Evolutionary conservation across 1,139 yeast species (phyloP).

Genomic region (Hemisphaericaspora subhashii): DNA sequence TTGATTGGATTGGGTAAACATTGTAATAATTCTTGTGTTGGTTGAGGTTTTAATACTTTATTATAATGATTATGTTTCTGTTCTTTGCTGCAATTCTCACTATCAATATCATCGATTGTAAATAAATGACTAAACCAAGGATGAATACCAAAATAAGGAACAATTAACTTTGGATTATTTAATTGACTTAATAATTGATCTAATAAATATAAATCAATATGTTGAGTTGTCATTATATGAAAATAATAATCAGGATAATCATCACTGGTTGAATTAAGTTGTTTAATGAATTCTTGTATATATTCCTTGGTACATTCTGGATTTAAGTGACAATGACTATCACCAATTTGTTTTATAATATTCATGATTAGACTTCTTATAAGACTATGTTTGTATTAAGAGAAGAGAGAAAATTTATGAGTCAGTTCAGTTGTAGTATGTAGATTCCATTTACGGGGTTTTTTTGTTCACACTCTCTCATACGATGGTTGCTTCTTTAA

Average conservation of each 20-base stretch:
- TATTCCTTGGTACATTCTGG: slow-evolving; percentile 15
- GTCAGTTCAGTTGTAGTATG: too few species aligned
- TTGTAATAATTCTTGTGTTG: slow-evolving; percentile 41
- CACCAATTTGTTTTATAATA: slow-evolving; percentile 9
- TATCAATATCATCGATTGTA: slow-evolving; percentile 19
- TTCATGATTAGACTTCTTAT: neutral
- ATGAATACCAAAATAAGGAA: slow-evolving; percentile 79
- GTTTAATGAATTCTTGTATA: slow-evolving; percentile 11
- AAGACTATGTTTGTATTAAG: neutral
- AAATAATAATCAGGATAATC: slow-evolving; percentile 13
- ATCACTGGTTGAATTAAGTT: slow-evolving; percentile 10
- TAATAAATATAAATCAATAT: slow-evolving; percentile 44
- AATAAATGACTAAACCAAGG: slow-evolving; percentile 86
- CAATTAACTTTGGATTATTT: slow-evolving; percentile 26
- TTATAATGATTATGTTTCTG: slow-evolving; percentile 54
- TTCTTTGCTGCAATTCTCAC: slow-evolving; percentile 2
- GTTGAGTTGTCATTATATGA: slow-evolving; percentile 60
- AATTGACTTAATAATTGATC: slow-evolving; percentile 28
- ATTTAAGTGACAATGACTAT: slow-evolving; percentile 24
- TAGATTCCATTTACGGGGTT: too few species aligned
- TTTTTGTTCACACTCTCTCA: too few species aligned
- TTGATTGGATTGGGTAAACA: slow-evolving; percentile 63
- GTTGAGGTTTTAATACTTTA: slow-evolving; percentile 46
- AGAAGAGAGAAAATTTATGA: too few species aligned
- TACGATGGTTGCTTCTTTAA: too few species aligned